phyloP scores from a whole-genome alignment of 805 yeast species.

The Torulaspora indica region DNA sequence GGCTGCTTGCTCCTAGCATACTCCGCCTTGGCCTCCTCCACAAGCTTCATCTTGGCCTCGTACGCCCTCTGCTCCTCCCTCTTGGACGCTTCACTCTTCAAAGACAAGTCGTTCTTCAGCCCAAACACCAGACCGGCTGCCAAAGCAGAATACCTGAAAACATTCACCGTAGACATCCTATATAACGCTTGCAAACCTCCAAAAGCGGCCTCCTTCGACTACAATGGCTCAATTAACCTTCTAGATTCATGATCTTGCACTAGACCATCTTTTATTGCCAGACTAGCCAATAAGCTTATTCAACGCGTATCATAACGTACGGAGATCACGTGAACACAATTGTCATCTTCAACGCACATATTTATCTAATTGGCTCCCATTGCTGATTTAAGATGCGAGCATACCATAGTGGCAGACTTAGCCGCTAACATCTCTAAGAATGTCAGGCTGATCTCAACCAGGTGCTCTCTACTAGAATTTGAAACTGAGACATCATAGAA shows the following conservation, averaged over 20 bases:
- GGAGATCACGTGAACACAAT: too few species aligned
- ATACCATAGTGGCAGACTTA: too few species aligned
- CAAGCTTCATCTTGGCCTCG: slow-evolving; percentile 64
- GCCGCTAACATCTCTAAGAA: too few species aligned
- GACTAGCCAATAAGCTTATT: too few species aligned
- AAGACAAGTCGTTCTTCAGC: slow-evolving; percentile 70
- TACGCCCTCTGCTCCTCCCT: slow-evolving; percentile 55
- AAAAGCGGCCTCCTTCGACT: neutral
- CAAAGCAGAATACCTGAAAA: slow-evolving; percentile 88
- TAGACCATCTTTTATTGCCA: neutral
- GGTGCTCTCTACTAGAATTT: too few species aligned
- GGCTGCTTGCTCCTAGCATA: slow-evolving; percentile 62
- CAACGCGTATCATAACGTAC: too few species aligned
- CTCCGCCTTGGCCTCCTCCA: slow-evolving; percentile 84
- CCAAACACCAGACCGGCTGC: slow-evolving; percentile 89
- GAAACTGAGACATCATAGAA: too few species aligned
- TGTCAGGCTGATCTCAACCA: too few species aligned
- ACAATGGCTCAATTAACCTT: neutral
- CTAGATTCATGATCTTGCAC: too few species aligned
- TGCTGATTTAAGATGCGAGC: too few species aligned
- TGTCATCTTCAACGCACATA: too few species aligned
- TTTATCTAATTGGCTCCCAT: too few species aligned
- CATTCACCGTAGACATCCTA: slow-evolving; percentile 50
- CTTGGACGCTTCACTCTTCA: slow-evolving; percentile 56
- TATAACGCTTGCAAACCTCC: neutral